Base-by-base conservation (phyloP, 2,329 filamentous ascomycete genomes). In the Colletotrichum graminicola region DNA sequence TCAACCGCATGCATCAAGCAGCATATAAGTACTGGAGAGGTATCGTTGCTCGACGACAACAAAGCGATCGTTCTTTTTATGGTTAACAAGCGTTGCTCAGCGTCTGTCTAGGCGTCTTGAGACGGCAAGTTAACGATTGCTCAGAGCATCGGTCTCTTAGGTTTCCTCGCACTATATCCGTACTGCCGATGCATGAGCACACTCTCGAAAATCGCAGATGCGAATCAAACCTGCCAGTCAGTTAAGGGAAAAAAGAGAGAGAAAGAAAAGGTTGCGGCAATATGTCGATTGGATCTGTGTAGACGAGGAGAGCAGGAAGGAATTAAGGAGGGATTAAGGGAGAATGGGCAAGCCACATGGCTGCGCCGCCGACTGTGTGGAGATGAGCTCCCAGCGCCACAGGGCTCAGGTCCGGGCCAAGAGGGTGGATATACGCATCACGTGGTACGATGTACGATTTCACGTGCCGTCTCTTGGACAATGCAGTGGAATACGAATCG, bases 401-500 rank as follows among this genome's bases (percentile, higher is more conserved):
- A 32, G 4, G 1, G 2, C 12, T 5, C 11, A 26, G 14, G 29
- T 32, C 34, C 14, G 34, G 2, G 36, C 26, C 16, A 5, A 7
- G 26, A 2, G 4, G 7, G 12, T 36, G 4, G 7, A 8, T 36
- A 36, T 14, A 39, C 14, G 2, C 2, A 47, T 71, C 67, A 71
- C 63, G 63, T 71, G 63, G 3, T 1, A 1, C 1, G 0, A 2
- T 23, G 3, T 1, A 1, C 1, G 0, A 2, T 23, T 52, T 71
- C 63, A 67, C 63, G 57, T 71, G 67, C 64, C 51, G 14, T n/a
- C 29, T 29, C 43, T 41, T 21, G 26, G n/a, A 52, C 49, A 34
- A 26, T 29, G 32, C 34, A 26, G 39, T 11, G 4, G 51, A n/a
- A 23, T 29, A 43, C 45, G 26, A 29, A 49, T 23, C 10, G 55